Evolutionary conservation across 352 stramenopile species (phyloP), one percentile per base, ranked within the genome.

Genomic region (Albugo candida): DNA sequence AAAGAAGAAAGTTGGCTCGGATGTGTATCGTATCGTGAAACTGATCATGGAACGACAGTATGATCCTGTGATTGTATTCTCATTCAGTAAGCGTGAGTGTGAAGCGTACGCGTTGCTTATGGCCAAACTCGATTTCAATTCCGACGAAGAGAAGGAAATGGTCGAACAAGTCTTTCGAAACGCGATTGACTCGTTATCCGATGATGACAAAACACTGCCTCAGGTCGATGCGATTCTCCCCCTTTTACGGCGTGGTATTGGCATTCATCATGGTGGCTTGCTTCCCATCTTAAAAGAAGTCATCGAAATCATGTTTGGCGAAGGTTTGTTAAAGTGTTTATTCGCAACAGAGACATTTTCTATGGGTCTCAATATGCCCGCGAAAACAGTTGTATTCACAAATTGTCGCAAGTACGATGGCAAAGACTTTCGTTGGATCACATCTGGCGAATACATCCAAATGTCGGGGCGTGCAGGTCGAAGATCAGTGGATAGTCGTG

Each of bases 281-380:
- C 65, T 99, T 34, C 96, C 96, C 8, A 99, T 99, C 52, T 61
- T 99, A 20, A 99, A 99, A 63, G 96, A 99, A 70, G 93, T 99
- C 64, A 96, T 87, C 37, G 75, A 86, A 50, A 85, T 87, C 56
- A 81, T 92, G 48, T 87, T 84, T 51, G 63, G 81, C 16, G 92
- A 98, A 63, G 93, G 93, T n/a, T 58, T 99, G 17, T 82, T 99
- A 46, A 99, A 99, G 70, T 86, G 89, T 42, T 61, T 99, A 0
- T 99, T 99, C 65, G 94, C 95, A 2, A 99, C 96, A 0, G 96
- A 99, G 54, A 97, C 89, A 2, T 95, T 95, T 56, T 84, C 85
- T 3, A 98, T 98, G 77, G 94, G 96, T 36, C 85, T 99, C 48
- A 99, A 99, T 65, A 99, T 99, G 96, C 95, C 95, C 49, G 95